phyloP scores from a whole-genome alignment of 306 rosid species.

The Quercus mongolica region DNA sequence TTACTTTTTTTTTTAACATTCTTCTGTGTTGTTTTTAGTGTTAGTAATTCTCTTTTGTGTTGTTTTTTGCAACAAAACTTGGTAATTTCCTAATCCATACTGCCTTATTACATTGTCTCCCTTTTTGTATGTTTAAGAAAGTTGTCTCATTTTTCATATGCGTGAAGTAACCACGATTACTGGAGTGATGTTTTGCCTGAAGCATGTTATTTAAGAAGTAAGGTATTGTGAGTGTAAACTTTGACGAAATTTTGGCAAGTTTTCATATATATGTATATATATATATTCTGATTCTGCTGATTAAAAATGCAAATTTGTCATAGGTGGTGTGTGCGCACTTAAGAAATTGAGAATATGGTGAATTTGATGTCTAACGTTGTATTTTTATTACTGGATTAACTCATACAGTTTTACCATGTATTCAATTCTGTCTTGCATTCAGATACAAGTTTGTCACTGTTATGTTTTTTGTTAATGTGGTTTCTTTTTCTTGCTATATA shows the following conservation, averaged over 20 bases:
- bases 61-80: too few relatives aligned
- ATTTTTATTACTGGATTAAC: neutral
- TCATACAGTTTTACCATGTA: neutral
- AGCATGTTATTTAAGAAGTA: neutral
- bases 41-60: too few relatives aligned
- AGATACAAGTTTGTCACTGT: neutral
- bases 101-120: too few relatives aligned
- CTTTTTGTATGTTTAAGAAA: neutral
- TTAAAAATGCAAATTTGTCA: neutral
- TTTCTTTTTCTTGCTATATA: neutral
- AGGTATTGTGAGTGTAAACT: neutral
- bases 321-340: neutral
- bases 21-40: too few relatives aligned
- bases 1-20: too few relatives aligned
- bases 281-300: neutral
- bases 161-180: neutral
- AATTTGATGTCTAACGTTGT: too few relatives aligned
- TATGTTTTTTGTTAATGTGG: neutral
- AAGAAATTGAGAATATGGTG: neutral
- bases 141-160: neutral
- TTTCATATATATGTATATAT: neutral
- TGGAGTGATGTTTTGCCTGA: neutral
- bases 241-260: neutral
- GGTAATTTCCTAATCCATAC: too few relatives aligned
- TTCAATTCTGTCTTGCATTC: neutral